These are phyloP conservation scores for Talaromyces borbonicus DNA, from an alignment of 495 filamentous ascomycete genomes.

Conservation along the genomic window DNA sequence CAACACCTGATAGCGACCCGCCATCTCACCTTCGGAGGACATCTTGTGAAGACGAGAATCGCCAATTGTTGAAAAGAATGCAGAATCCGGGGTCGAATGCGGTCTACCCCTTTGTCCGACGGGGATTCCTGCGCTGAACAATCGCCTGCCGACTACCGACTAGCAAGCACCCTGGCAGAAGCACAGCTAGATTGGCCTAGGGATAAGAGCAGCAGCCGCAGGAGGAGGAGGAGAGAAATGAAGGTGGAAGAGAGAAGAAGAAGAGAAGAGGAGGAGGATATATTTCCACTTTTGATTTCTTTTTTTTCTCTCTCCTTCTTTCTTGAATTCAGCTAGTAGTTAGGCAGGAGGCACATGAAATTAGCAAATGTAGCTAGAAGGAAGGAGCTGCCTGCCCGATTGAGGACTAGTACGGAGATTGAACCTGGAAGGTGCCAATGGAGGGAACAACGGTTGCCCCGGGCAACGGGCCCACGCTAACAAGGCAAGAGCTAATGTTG, in stretches of 20 bases:
- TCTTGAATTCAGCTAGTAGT: background rate
- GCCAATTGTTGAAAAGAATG: background rate
- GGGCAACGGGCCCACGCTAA: no score
- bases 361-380: no score
- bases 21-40: slow-evolving; percentile 56
- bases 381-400: no score
- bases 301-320: background rate
- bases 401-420: no score
- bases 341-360: background rate
- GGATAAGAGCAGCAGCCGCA: background rate
- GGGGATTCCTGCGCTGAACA: background rate
- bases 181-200: background rate
- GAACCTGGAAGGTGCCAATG: no score
- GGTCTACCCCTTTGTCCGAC: background rate
- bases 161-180: background rate
- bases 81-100: background rate
- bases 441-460: no score
- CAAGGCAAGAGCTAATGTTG: no score
- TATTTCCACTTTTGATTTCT: background rate
- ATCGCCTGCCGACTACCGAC: background rate
- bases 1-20: slow-evolving; percentile 75
- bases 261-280: background rate
- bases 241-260: background rate
- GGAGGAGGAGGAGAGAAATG: background rate
- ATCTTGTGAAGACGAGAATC: slow-evolving; percentile 19